Evolutionary conservation across 768 basidiomycete genomes (phyloP).

Genomic region (Pleurotus ostreatus): DNA sequence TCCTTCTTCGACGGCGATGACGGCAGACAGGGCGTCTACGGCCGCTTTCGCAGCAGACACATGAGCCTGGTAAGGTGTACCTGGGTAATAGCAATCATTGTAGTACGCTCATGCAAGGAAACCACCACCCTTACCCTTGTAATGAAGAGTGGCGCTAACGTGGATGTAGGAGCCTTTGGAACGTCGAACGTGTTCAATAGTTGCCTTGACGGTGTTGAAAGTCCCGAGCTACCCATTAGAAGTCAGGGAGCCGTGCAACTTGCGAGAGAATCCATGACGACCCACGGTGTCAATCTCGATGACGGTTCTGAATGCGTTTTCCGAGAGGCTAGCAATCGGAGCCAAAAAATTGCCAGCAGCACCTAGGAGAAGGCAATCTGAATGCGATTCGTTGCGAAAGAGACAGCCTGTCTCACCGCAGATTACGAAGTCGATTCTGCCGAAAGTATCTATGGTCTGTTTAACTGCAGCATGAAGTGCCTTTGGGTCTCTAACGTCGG

Average conservation of each 20-base stretch:
- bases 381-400: background rate
- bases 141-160: constrained; percentile 88
- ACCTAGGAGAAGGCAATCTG: constrained; percentile 40
- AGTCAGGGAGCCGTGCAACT: background rate
- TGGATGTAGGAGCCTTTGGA: constrained; percentile 82
- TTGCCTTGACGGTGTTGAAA: constrained; percentile 93
- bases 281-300: constrained; percentile 89
- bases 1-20: constrained; percentile 91
- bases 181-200: constrained; percentile 65
- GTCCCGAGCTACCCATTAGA: constrained; percentile 65
- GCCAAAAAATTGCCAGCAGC: constrained; percentile 97
- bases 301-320: constrained; percentile 90
- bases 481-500: constrained; percentile 79
- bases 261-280: constrained; percentile 4
- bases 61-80: constrained; percentile 83
- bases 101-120: constrained; percentile 79
- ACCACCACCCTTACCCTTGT: constrained; percentile 48
- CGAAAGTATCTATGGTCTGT: constrained; percentile 71
- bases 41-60: constrained; percentile 95
- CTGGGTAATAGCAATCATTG: constrained; percentile 44
- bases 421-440: constrained; percentile 91
- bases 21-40: constrained; percentile 83
- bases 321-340: constrained; percentile 77
- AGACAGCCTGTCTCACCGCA: constrained; percentile 52
- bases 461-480: constrained; percentile 72